A percentile compares a stretch with the other conserved stretches of the same genome.
Evolutionary conservation across 2,329 filamentous ascomycete species (phyloP).

Genomic region (Lojkania enalia): DNA sequence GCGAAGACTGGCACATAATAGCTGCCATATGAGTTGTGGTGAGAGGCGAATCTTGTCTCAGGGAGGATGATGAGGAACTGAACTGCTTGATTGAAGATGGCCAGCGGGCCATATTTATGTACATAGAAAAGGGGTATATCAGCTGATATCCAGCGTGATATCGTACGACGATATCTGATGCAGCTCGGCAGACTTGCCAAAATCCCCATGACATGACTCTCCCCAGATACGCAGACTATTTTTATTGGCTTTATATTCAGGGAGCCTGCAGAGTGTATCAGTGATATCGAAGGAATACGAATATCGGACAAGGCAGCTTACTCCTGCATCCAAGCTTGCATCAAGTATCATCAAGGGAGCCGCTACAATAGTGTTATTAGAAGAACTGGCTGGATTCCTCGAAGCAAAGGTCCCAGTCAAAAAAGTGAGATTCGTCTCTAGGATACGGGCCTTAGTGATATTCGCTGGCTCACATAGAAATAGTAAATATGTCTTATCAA

Average conservation of each 20-base stretch:
- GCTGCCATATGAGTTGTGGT: slow-evolving; percentile 60
- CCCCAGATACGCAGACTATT: slow-evolving; percentile 55
- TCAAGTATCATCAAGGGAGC: slow-evolving; percentile 15
- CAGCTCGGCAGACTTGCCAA: no score
- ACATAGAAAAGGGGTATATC: no score
- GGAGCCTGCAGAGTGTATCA: slow-evolving; percentile 48
- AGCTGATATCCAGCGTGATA: no score
- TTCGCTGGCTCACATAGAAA: slow-evolving; percentile 12
- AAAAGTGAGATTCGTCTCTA: slow-evolving; percentile 55
- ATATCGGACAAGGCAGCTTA: background rate
- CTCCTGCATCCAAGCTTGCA: slow-evolving; percentile 19
- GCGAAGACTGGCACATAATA: slow-evolving; percentile 59
- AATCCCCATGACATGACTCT: no score
- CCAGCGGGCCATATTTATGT: no score
- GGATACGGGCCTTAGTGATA: slow-evolving; percentile 30
- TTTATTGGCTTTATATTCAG: slow-evolving; percentile 60
- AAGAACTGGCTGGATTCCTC: slow-evolving; percentile 26
- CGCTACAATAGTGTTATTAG: slow-evolving; percentile 16
- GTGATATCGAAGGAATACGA: background rate
- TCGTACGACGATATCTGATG: no score
- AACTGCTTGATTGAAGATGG: no score
- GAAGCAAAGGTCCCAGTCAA: slow-evolving; percentile 56
- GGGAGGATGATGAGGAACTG: no score
- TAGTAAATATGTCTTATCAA: slow-evolving; percentile 8
- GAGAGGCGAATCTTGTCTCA: no score